Conservation (phyloP, 306 rosid species). For the Gastrolobium bilobum region DNA sequence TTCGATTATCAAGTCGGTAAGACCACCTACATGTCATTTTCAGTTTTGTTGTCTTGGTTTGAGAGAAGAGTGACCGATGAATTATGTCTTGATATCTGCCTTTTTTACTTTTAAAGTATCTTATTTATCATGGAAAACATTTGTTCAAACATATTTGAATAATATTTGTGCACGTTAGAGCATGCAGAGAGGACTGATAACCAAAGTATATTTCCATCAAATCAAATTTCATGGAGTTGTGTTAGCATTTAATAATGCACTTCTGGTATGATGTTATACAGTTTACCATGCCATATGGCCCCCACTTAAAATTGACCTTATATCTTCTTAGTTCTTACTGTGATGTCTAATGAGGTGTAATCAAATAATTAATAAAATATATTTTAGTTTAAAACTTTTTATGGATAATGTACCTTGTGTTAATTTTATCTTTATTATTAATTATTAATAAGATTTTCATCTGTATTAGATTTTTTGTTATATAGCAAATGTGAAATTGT, state of each 20-base stretch:
- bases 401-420: too few species aligned
- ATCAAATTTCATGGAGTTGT: too few species aligned
- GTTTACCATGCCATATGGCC: not conserved
- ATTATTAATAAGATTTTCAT: not conserved
- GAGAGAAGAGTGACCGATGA: not conserved
- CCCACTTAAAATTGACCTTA: not conserved
- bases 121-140: slow-evolving; percentile 1
- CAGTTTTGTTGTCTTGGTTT: slow-evolving; percentile 18
- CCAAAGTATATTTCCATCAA: not conserved
- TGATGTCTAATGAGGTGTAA: not conserved
- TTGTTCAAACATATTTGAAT: not conserved
- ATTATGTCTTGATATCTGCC: not conserved
- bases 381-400: not conserved
- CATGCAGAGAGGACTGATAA: too few species aligned
- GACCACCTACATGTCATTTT: not conserved
- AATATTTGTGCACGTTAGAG: too few species aligned
- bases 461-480: not conserved
- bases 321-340: not conserved
- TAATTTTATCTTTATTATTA: too few species aligned
- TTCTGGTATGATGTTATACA: not conserved
- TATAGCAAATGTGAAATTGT: not conserved
- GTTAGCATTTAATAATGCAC: too few species aligned
- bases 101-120: not conserved
- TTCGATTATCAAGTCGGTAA: not conserved
- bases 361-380: not conserved